Conservation (phyloP, 148 eudicot species). For the Chenopodium formosanum region DNA sequence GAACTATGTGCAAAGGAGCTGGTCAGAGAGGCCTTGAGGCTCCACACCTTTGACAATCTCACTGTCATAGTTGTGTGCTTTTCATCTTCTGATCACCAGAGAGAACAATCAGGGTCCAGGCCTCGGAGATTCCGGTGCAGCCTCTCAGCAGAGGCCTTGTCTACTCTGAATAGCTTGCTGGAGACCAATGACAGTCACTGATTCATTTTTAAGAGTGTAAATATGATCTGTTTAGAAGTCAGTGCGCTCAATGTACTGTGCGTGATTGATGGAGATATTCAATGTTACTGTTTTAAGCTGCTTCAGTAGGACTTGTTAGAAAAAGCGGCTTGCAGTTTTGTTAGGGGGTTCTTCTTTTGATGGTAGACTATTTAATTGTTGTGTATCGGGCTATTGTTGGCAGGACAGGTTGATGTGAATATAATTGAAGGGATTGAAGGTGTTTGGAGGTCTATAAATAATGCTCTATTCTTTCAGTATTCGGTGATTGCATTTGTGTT, state of each 20-base stretch:
- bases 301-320: conserved; percentile 28
- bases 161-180: conserved; percentile 51
- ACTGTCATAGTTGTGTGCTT: conserved; percentile 71
- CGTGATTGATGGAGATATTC: neutral
- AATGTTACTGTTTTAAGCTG: conserved; percentile 36
- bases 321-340: conserved; percentile 52
- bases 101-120: conserved; percentile 31
- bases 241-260: neutral
- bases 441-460: conserved; percentile 16
- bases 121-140: conserved; percentile 50
- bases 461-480: neutral
- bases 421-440: conserved; percentile 7
- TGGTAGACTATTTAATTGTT: conserved; percentile 9
- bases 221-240: conserved; percentile 6
- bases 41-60: conserved; percentile 64
- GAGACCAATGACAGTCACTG: conserved; percentile 36
- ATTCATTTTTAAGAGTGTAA: conserved; percentile 17
- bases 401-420: conserved; percentile 11
- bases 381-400: conserved; percentile 4
- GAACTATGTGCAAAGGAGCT: conserved; percentile 69
- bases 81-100: conserved; percentile 36
- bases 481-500: neutral
- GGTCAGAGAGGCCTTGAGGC: conserved; percentile 69
- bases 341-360: conserved; percentile 10
- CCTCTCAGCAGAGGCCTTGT: conserved; percentile 60